Percentiles rank a stretch among this genome's conserved stretches.
phyloP scores from a whole-genome alignment of 176 grass and related monocot genomes.

The barley (Hordeum vulgare) region MorexV3_pseudomolecules_assembly NC_058524.1:397435168-397435667 shows the following conservation, averaged over 20 bases:
- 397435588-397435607: neutral
- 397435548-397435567: neutral
- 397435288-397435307: neutral
- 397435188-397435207: no score
- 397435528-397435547: conserved; percentile 19
- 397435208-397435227: no score
- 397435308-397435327: no score
- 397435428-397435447: neutral
- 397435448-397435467: conserved; percentile 9
- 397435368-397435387: neutral
- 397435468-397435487: conserved; percentile 77
- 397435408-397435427: neutral
- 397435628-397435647: neutral
- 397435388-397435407: neutral
- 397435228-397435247: no score
- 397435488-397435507: conserved; percentile 72
- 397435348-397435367: neutral
- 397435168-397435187: no score
- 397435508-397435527: conserved; percentile 1
- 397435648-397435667: neutral
- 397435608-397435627: neutral
- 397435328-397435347: neutral
- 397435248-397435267: no score
- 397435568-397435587: neutral
- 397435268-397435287: neutral